Evolutionary conservation across 2,329 filamentous ascomycete genomes (phyloP).

Genomic region (Eutypella sp.): DNA sequence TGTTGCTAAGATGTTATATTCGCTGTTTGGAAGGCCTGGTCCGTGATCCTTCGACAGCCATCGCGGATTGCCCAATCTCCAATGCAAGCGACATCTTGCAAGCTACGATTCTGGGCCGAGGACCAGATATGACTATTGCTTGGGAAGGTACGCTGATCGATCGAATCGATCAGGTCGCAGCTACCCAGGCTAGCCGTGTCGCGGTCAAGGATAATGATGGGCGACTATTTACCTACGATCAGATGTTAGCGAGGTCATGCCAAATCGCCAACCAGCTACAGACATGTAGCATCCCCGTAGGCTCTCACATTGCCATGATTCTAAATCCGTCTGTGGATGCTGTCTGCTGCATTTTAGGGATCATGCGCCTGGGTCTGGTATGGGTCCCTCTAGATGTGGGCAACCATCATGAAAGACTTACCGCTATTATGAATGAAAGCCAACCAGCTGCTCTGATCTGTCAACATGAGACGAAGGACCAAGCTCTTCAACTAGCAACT

Average conservation of each 20-base stretch:
- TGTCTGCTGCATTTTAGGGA: background rate
- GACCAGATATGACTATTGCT: background rate
- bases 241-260: background rate
- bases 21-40: background rate
- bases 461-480: background rate
- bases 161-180: background rate
- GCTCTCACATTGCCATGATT: constrained; percentile 1
- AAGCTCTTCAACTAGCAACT: background rate
- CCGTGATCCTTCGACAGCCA: background rate
- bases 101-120: background rate
- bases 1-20: background rate
- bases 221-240: background rate
- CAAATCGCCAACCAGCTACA: background rate
- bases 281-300: background rate
- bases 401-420: background rate
- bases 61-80: background rate
- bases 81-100: background rate
- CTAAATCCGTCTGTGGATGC: background rate
- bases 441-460: background rate
- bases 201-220: background rate
- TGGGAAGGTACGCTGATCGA: background rate
- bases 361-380: background rate
- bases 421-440: background rate
- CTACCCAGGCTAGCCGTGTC: background rate
- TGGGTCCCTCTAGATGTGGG: background rate